These are phyloP conservation scores for Cucumis sativus DNA, from an alignment of 306 rosid genomes.

Conservation along the genomic window Cucumber_9930_V3 NC_026658.2:13583501-13584000, in stretches of 20 bases:
- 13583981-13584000: neutral
- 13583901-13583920: neutral
- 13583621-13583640: slow-evolving; percentile 71
- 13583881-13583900: neutral
- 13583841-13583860: neutral
- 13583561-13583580: slow-evolving; percentile 84
- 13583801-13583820: neutral
- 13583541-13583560: slow-evolving; percentile 74
- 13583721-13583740: neutral
- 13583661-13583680: slow-evolving; percentile 68
- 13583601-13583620: slow-evolving; percentile 69
- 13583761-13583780: neutral
- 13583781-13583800: neutral
- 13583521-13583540: slow-evolving; percentile 52
- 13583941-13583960: neutral
- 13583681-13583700: slow-evolving; percentile 60
- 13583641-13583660: slow-evolving; percentile 91
- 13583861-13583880: neutral
- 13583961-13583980: neutral
- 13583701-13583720: slow-evolving; percentile 83
- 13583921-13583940: neutral
- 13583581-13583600: slow-evolving; percentile 68
- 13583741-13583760: neutral
- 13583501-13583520: slow-evolving; percentile 44
- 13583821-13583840: neutral